These are phyloP conservation scores for Carpinus viminea DNA, from an alignment of 306 rosid species.

Conservation along the genomic window DNA sequence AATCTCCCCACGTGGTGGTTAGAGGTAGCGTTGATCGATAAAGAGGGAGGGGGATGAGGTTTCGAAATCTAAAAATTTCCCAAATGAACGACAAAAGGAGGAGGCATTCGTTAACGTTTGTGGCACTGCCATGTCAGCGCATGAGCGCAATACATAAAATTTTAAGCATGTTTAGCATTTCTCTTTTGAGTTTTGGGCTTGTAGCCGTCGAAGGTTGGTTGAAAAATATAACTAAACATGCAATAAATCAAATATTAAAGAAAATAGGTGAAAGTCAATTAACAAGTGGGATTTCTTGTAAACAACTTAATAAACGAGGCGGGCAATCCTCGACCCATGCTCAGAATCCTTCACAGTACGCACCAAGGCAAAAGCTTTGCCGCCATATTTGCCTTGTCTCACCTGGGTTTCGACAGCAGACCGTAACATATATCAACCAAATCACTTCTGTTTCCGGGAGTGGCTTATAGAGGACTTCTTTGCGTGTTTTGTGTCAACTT, in stretches of 20 bases:
- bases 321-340: background rate
- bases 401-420: background rate
- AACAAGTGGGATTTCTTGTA: background rate
- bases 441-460: background rate
- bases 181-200: background rate
- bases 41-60: too few species aligned
- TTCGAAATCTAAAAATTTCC: too few species aligned
- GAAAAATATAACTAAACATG: background rate
- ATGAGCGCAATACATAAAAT: too few species aligned
- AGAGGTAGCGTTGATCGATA: too few species aligned
- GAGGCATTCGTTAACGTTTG: too few species aligned
- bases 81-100: too few species aligned
- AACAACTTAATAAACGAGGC: background rate
- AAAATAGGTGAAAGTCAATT: background rate
- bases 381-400: background rate
- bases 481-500: background rate
- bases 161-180: background rate
- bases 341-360: background rate
- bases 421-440: background rate
- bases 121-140: too few species aligned
- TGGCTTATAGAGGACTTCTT: background rate
- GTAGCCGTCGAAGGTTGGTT: too few species aligned
- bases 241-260: background rate
- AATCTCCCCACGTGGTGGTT: too few species aligned
- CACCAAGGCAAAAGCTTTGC: too few species aligned